Conservation (phyloP, 495 filamentous ascomycete species). For the Hyaloscypha hepaticicola region DNA sequence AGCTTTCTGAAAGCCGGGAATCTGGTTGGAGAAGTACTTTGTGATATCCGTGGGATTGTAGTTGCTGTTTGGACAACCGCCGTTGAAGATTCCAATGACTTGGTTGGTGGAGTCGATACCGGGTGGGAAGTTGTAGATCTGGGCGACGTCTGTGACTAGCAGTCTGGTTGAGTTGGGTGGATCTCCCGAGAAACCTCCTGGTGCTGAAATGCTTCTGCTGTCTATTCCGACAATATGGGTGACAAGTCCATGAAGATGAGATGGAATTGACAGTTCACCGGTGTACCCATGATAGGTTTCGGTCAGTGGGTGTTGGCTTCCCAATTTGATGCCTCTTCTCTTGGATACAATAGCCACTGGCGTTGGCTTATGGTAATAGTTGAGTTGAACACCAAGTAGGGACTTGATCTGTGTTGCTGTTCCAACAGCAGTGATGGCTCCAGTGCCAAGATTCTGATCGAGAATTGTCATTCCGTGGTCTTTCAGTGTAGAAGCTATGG, state of each 20-base stretch:
- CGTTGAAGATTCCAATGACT: conserved; percentile 5
- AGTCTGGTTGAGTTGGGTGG: neutral
- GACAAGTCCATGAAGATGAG: conserved; percentile 2
- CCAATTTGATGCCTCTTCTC: neutral
- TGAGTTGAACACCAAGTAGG: conserved; percentile 1
- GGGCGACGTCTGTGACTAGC: neutral
- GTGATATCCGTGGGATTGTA: neutral
- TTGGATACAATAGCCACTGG: neutral
- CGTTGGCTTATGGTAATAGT: conserved; percentile 1
- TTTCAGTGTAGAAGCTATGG: neutral
- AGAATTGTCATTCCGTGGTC: neutral
- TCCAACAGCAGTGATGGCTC: neutral
- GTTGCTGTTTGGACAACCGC: conserved; percentile 3
- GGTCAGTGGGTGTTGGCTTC: neutral
- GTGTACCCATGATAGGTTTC: conserved; percentile 15
- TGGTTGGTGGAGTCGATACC: conserved; percentile 1
- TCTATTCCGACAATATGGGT: conserved; percentile 3
- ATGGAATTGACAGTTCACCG: conserved; percentile 1
- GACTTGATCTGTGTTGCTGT: conserved; percentile 4
- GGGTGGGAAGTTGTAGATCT: neutral
- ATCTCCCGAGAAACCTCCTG: conserved; percentile 1
- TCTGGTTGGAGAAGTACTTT: conserved; percentile 6
- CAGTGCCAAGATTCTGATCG: neutral
- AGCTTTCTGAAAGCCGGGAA: neutral
- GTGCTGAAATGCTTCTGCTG: neutral